A percentile compares a stretch with the other conserved stretches of the same genome.
phyloP scores from a whole-genome alignment of 768 basidiomycete genomes.

The Leccinum incarnatum region DNA sequence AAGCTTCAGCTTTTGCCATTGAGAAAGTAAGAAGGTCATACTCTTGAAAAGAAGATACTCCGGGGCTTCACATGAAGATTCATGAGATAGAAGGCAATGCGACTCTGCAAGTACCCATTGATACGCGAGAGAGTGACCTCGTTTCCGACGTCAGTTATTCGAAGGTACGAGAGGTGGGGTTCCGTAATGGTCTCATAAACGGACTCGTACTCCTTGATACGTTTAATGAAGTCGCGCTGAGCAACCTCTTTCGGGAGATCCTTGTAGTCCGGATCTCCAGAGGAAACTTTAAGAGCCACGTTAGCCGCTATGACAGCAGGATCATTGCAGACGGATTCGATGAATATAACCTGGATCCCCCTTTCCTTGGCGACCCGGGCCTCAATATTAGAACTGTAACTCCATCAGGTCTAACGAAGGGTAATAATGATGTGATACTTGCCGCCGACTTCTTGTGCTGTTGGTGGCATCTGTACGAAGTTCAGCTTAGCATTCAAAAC shows the following conservation, averaged over 20 bases:
- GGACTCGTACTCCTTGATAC: conserved; percentile 91
- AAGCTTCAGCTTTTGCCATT: conserved; percentile 4
- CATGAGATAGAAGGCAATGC: conserved; percentile 98
- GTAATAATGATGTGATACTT: conserved; percentile 15
- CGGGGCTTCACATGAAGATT: conserved; percentile 96
- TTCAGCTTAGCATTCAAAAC: background rate
- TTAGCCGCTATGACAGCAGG: conserved; percentile 94
- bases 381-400: conserved; percentile 72
- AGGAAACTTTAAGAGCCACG: conserved; percentile 91
- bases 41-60: conserved; percentile 93
- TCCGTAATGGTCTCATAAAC: conserved; percentile 96
- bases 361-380: conserved; percentile 83
- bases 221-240: conserved; percentile 82
- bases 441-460: conserved; percentile 77
- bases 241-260: conserved; percentile 83
- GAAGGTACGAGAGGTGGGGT: conserved; percentile 83
- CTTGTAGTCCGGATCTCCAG: conserved; percentile 98
- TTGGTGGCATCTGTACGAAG: conserved; percentile 84
- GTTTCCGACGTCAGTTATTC: conserved; percentile 90
- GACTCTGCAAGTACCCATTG: conserved; percentile 92
- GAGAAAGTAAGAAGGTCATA: conserved; percentile 39
- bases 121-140: conserved; percentile 85
- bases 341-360: conserved; percentile 84
- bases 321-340: conserved; percentile 94
- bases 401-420: conserved; percentile 1